Evolutionary conservation across 2,329 filamentous ascomycete genomes (phyloP).

Genomic region (Fusarium staphyleae): DNA sequence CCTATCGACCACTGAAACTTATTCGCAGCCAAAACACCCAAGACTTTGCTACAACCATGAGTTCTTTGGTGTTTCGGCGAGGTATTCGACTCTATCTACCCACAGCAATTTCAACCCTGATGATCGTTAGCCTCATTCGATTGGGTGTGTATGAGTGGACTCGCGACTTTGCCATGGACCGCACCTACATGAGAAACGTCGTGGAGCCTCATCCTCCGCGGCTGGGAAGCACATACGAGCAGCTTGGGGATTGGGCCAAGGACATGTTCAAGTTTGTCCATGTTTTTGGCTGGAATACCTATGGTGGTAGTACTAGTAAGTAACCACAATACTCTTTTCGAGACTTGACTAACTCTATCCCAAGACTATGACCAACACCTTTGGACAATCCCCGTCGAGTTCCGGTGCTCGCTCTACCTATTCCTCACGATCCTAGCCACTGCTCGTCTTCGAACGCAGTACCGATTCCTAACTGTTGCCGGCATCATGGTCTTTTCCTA

Average conservation of each 20-base stretch:
- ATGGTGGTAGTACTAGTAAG: slow-evolving; percentile 55
- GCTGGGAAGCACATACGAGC: slow-evolving; percentile 48
- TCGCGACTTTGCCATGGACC: slow-evolving; percentile 54
- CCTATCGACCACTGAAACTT: slow-evolving; percentile 59
- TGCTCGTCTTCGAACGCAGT: slow-evolving; percentile 52
- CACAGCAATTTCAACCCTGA: slow-evolving; percentile 57
- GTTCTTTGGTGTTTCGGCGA: slow-evolving; percentile 60
- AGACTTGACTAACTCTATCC: background rate
- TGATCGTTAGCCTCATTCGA: slow-evolving; percentile 54
- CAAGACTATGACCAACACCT: slow-evolving; percentile 62
- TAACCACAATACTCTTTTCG: background rate
- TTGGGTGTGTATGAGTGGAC: slow-evolving; percentile 58
- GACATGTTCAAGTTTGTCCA: slow-evolving; percentile 60
- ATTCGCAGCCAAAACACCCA: slow-evolving; percentile 48
- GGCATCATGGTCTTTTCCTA: slow-evolving; percentile 55
- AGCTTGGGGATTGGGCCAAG: slow-evolving; percentile 55
- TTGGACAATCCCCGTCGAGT: slow-evolving; percentile 70
- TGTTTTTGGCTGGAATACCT: slow-evolving; percentile 58
- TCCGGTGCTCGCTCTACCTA: slow-evolving; percentile 63
- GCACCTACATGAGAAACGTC: slow-evolving; percentile 55
- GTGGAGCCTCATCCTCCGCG: slow-evolving; percentile 56
- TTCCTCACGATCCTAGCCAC: slow-evolving; percentile 61
- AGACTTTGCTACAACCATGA: slow-evolving; percentile 54
- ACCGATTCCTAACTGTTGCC: slow-evolving; percentile 53
- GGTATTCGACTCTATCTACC: slow-evolving; percentile 61